Evolutionary conservation across 192 early-diverging fungal genomes (phyloP).

Genomic region (Coemansia reversa): DNA sequence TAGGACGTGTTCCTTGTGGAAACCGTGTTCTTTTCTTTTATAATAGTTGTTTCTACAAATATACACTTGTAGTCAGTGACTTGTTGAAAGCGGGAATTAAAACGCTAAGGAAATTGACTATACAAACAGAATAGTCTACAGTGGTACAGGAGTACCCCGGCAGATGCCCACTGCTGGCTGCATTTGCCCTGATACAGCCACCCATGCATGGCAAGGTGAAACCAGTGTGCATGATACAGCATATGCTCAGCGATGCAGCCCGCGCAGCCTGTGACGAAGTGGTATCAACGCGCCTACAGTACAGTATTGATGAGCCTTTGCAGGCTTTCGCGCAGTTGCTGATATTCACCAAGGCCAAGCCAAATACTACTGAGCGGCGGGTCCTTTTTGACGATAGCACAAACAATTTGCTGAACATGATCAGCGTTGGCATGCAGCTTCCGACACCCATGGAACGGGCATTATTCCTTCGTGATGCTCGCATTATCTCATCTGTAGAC

Average conservation of each 20-base stretch:
- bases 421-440: slow-evolving; percentile 17
- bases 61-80: too few relatives aligned
- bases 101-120: too few relatives aligned
- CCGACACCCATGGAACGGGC: slow-evolving; percentile 2
- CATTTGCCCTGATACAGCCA: slow-evolving; percentile 14
- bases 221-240: slow-evolving; percentile 9
- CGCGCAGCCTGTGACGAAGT: background rate
- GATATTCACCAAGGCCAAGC: slow-evolving; percentile 19
- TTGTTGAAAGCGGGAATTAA: too few relatives aligned
- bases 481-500: background rate
- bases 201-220: slow-evolving; percentile 8
- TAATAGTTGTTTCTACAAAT: too few relatives aligned
- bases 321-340: slow-evolving; percentile 8
- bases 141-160: slow-evolving; percentile 18
- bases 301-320: slow-evolving; percentile 21
- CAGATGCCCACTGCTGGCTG: slow-evolving; percentile 20
- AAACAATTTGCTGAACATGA: slow-evolving; percentile 28
- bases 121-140: too few relatives aligned
- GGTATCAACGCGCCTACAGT: background rate
- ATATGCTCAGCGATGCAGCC: slow-evolving; percentile 14
- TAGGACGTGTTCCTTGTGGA: too few relatives aligned
- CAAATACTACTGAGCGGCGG: slow-evolving; percentile 1
- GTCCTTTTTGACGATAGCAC: slow-evolving; percentile 22
- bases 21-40: too few relatives aligned
- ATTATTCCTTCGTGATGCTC: slow-evolving; percentile 6